Base-by-base conservation (phyloP, 1,284 basidiomycete genomes). In the Dichomitus squalens region DNA sequence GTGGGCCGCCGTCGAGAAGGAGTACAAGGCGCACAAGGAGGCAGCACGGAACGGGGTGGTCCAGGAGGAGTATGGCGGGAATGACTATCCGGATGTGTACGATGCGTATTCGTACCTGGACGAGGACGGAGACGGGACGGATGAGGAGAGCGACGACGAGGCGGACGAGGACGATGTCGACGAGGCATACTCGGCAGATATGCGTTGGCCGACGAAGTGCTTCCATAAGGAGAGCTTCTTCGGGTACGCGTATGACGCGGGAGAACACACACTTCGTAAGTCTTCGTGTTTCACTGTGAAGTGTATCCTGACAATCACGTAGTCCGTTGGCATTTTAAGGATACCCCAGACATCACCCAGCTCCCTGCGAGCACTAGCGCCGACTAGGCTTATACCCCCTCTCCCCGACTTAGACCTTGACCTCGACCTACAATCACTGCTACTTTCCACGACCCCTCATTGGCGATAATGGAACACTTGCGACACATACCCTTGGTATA, bases 201-300 rank as follows among this genome's bases (percentile, higher is more conserved):
- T 60, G 47, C 64, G 67, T 27, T 77, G 75, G 75, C 74, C 75
- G 0, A 60, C 65, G 23, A 64, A 67, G 27, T 73, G 74, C 11
- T 67, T 67, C 50, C 71, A 75, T 47, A 55, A 55, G 21, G 75
- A 77, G 56, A 66, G 70, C 55, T 72, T 70, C 55, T 76, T 70
- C 51, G 75, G 72, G 9, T 66, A 73, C 51, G 60, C 68, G 31
- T 74, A 73, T 49, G 75, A 76, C 54, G 68, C 73, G 2, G 73
- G 72, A 3, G 55, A 69, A 41, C 68, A 74, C 52, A 54, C 66
- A 31, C 57, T 77, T 34, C 71, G 75, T 75, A 49, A 59, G 55
- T 50, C 6, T 9, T 31, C n/a, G 12, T 33, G 43, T 46, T 31
- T 43, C 23, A 43, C 23, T 20, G 31, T 33, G 2, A n/a, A 1